phyloP scores from a whole-genome alignment of 2,329 filamentous ascomycete genomes.

The Penicillium sp. region DNA sequence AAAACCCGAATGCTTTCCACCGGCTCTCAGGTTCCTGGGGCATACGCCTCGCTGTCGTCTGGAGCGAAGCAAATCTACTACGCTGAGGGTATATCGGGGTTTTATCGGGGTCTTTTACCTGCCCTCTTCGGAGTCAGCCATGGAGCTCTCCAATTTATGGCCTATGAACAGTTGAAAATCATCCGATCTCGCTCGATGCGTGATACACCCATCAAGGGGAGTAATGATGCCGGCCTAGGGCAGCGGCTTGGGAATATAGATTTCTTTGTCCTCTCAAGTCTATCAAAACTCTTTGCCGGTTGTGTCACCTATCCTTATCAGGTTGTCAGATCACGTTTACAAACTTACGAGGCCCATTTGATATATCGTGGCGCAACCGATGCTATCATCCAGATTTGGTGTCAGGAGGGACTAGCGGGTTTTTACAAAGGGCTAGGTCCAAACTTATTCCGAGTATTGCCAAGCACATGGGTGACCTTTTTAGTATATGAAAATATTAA shows the following conservation, averaged over 20 bases:
- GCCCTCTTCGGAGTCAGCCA: constrained; percentile 86
- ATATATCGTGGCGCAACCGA: constrained; percentile 74
- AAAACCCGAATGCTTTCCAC: constrained; percentile 97
- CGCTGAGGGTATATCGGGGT: constrained; percentile 75
- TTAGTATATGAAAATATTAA: constrained; percentile 95
- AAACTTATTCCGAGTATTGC: constrained; percentile 87
- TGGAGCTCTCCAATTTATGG: constrained; percentile 92
- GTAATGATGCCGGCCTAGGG: background rate
- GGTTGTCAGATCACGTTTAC: constrained; percentile 83
- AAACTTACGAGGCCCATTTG: constrained; percentile 81
- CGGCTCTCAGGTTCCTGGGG: constrained; percentile 72
- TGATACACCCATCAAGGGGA: constrained; percentile 30
- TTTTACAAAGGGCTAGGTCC: constrained; percentile 93
- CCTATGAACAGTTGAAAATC: constrained; percentile 78
- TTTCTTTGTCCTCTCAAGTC: constrained; percentile 77
- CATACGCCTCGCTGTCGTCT: constrained; percentile 77
- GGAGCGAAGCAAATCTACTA: constrained; percentile 70
- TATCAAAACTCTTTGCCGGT: constrained; percentile 87
- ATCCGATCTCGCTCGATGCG: constrained; percentile 55
- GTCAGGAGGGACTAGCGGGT: constrained; percentile 75
- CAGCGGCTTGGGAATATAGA: constrained; percentile 69
- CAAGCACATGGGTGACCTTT: constrained; percentile 95
- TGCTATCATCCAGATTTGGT: constrained; percentile 74
- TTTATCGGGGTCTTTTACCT: constrained; percentile 85
- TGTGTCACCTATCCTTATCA: constrained; percentile 93